Conservation (phyloP, 129 eudicot species). For the Escallonia rubra region DNA sequence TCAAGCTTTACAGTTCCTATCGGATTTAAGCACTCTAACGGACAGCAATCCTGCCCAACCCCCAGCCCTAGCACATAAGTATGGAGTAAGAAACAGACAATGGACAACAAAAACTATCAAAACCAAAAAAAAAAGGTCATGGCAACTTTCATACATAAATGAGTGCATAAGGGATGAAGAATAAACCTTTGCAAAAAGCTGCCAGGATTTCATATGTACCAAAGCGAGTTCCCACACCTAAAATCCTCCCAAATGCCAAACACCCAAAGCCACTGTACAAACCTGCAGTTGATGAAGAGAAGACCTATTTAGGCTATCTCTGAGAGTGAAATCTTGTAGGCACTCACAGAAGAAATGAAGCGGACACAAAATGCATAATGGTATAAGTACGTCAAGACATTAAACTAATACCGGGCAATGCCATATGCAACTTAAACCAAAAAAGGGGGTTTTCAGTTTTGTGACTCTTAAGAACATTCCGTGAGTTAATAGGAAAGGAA, state of each 20-base stretch:
- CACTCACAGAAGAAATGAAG: background rate
- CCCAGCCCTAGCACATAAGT: background rate
- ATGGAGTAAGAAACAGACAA: background rate
- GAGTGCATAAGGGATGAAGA: background rate
- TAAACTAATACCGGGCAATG: background rate
- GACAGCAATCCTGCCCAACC: background rate
- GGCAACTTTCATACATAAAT: background rate
- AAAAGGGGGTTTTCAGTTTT: too few relatives aligned
- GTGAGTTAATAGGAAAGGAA: too few relatives aligned
- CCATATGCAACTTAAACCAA: background rate
- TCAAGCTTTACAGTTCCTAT: too few relatives aligned
- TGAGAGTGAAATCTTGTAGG: too few relatives aligned
- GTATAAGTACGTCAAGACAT: background rate
- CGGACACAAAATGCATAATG: background rate
- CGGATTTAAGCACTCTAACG: background rate
- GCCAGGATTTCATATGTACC: constrained; percentile 88
- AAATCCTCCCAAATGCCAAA: constrained; percentile 67
- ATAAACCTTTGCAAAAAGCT: constrained; percentile 80
- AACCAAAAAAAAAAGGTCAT: background rate
- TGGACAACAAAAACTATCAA: background rate
- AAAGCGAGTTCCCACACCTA: constrained; percentile 73
- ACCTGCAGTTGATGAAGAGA: constrained; percentile 31
- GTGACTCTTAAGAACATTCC: too few relatives aligned
- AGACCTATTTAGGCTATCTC: too few relatives aligned
- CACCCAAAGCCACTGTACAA: constrained; percentile 79